Evolutionary conservation across 2,329 filamentous ascomycete species (phyloP), one percentile per base, ranked within the genome.

Genomic region (Nemania sp.): DNA sequence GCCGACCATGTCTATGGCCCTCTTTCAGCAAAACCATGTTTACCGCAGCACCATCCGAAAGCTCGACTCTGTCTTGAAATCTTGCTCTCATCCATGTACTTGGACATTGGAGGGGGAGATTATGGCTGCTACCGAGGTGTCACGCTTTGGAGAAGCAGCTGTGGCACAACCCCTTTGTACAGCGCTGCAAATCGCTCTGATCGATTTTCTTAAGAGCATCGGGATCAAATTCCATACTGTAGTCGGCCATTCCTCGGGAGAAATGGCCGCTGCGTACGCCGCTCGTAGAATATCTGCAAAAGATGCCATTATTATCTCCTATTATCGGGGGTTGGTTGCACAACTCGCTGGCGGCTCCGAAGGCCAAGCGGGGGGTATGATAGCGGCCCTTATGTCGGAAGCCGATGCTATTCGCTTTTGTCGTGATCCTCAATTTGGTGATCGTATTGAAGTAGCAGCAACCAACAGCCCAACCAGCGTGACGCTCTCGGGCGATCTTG

Each of bases 101-200:
- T 73, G 71, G 70, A 66, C 65, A 0, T 54, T 77, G 23, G 66
- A 69, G 59, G 54, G 67, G 3, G 66, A 73, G 49, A 69, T 77
- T 17, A 37, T 67, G 52, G 69, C 66, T 1, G 62, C 65, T 0
- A 31, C 52, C 1, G 47, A 52, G 1, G 26, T 41, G 1, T 74
- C 72, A 5, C 57, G 63, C 3, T 60, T 79, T 0, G 34, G 71
- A 7, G 60, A 70, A 15, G 72, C 77, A 0, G 69, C 72, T 3
- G 58, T 80, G 19, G 73, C 76, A 0, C 80, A 83, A 56, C 77
- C 81, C 0, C 61, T 81, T 1, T 82, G 76, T 46, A 82, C 80
- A 0, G 79, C 80, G 0, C 36, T 84, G 1, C 81, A 84, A 58
- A 69, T 84, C 2, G 79, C 68, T 0, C 59, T 77, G 6, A 64